Conservation (phyloP, 2,329 filamentous ascomycete species). For the Geosmithia morbida region DNA sequence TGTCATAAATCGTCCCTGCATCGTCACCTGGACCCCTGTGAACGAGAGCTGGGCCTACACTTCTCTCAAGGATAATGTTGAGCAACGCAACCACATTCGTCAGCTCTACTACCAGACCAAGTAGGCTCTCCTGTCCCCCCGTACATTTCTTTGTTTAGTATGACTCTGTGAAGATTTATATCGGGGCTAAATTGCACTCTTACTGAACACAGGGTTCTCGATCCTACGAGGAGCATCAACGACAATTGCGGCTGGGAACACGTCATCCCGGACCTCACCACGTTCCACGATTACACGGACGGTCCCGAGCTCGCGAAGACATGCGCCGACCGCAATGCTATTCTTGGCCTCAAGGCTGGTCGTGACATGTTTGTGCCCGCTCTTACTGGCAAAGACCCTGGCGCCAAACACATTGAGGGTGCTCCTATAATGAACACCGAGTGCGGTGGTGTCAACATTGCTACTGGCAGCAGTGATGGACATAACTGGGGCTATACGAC, state of each 20-base stretch:
- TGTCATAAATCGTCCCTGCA: constrained; percentile 50
- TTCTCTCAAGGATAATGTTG: constrained; percentile 35
- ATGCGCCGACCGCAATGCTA: constrained; percentile 36
- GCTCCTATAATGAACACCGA: constrained; percentile 53
- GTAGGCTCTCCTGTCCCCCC: constrained; percentile 15
- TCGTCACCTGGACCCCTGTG: constrained; percentile 53
- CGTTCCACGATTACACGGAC: constrained; percentile 55
- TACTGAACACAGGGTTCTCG: constrained; percentile 25
- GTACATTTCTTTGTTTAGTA: neutral
- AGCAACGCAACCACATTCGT: constrained; percentile 50
- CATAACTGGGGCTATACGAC: constrained; percentile 55
- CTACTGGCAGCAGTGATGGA: constrained; percentile 26
- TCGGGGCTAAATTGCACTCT: constrained; percentile 3
- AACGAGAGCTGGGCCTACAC: constrained; percentile 53
- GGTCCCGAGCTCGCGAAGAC: constrained; percentile 37
- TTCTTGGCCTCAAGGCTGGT: constrained; percentile 35
- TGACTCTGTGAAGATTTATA: constrained; percentile 10
- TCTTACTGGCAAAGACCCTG: constrained; percentile 25
- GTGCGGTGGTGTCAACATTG: constrained; percentile 55
- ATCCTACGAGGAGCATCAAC: constrained; percentile 50
- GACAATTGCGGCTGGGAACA: constrained; percentile 64
- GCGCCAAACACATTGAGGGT: constrained; percentile 32
- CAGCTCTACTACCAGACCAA: constrained; percentile 51
- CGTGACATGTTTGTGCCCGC: constrained; percentile 39
- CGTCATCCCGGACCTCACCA: constrained; percentile 47